These are phyloP conservation scores for Triticum monococcum DNA, from an alignment of 176 grass and related monocot species.

Conservation along the genomic window DNA sequence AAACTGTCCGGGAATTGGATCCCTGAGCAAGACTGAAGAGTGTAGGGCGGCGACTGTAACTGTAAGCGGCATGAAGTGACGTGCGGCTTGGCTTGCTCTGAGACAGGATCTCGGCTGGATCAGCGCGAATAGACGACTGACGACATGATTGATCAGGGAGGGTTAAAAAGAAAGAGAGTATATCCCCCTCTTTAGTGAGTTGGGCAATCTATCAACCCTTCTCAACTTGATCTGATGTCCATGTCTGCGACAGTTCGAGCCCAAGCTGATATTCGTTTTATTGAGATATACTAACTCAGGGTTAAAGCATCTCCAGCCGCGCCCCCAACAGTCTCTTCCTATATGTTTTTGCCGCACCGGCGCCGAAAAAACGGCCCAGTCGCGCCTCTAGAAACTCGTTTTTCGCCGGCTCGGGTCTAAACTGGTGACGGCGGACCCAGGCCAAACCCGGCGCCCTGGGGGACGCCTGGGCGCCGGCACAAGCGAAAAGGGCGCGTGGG, in stretches of 20 bases:
- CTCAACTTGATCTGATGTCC: slow-evolving; percentile 9
- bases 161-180: not conserved
- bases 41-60: not conserved
- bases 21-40: not conserved
- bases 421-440: too few relatives aligned
- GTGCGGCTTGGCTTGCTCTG: slow-evolving; percentile 19
- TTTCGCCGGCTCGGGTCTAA: too few relatives aligned
- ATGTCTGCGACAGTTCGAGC: not conserved
- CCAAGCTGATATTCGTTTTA: too few relatives aligned
- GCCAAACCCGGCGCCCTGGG: too few relatives aligned
- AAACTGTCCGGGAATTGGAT: slow-evolving; percentile 23
- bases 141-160: slow-evolving; percentile 33
- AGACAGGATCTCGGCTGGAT: slow-evolving; percentile 44
- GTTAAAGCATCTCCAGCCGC: not conserved
- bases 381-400: too few relatives aligned
- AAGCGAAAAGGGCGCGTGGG: too few relatives aligned
- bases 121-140: slow-evolving; percentile 22
- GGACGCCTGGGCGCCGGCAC: too few relatives aligned
- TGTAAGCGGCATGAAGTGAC: not conserved
- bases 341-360: too few relatives aligned
- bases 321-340: too few relatives aligned
- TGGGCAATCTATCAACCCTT: not conserved
- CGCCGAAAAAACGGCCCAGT: too few relatives aligned
- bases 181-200: not conserved
- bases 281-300: too few relatives aligned